Evolutionary conservation across 148 eudicot genomes (phyloP).

Genomic region (Persicaria maculosa): DNA sequence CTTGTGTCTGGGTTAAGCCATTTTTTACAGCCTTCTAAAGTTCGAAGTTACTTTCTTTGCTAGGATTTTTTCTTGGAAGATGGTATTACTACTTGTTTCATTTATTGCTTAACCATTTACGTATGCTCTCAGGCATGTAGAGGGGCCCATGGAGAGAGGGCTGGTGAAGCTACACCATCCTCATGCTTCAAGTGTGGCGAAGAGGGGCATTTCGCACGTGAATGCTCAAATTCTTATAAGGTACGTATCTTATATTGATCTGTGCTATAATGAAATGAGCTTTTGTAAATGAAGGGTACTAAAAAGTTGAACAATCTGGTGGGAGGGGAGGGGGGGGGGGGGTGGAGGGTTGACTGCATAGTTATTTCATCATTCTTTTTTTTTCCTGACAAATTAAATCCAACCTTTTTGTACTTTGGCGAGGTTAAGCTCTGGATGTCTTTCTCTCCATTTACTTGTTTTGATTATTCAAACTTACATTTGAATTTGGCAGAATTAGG

Average conservation of each 20-base stretch:
- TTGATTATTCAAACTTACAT: not conserved
- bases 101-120: constrained; percentile 16
- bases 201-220: constrained; percentile 77
- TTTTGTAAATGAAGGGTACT: not conserved
- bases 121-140: constrained; percentile 11
- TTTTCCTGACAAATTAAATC: too few relatives aligned
- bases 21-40: not conserved
- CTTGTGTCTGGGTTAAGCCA: not conserved
- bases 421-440: too few relatives aligned
- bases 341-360: too few relatives aligned
- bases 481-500: not conserved
- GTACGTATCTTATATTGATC: constrained; percentile 20
- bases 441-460: not conserved
- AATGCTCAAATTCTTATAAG: constrained; percentile 50
- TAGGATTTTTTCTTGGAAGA: not conserved
- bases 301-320: not conserved
- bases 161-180: constrained; percentile 30
- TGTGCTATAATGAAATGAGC: not conserved
- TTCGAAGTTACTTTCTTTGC: not conserved
- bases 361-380: too few relatives aligned
- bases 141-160: constrained; percentile 29
- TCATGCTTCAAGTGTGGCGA: constrained; percentile 70
- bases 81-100: not conserved
- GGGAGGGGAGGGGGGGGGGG: too few relatives aligned
- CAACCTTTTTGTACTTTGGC: not conserved